These are phyloP conservation scores for Leptographium wingfieldii DNA, from an alignment of 2,329 filamentous ascomycete species.

Conservation along the genomic window DNA sequence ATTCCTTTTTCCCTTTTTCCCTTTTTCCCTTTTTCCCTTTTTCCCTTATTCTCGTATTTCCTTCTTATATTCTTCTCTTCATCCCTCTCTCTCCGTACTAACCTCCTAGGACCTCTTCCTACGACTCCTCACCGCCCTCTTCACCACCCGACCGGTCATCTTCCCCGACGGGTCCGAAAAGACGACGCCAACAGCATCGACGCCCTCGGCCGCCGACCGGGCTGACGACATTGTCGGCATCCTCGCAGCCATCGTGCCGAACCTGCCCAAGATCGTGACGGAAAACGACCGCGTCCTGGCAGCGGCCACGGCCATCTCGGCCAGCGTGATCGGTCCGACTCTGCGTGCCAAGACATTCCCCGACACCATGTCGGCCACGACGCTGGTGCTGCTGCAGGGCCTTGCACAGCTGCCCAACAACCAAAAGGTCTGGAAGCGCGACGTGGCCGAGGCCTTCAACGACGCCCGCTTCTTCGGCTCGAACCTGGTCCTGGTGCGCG, in stretches of 20 bases:
- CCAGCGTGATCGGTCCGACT: conserved; percentile 68
- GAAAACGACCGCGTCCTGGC: conserved; percentile 73
- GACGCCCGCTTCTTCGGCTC: conserved; percentile 76
- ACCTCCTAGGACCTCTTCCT: conserved; percentile 61
- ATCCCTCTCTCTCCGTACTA: neutral
- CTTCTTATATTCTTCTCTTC: neutral
- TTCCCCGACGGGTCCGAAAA: conserved; percentile 38
- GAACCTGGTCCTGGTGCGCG: conserved; percentile 49
- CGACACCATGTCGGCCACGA: conserved; percentile 61
- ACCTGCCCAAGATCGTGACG: conserved; percentile 68
- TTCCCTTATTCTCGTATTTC: neutral
- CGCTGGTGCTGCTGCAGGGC: conserved; percentile 62
- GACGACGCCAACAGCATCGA: conserved; percentile 5
- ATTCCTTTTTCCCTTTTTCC: neutral
- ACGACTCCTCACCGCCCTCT: conserved; percentile 79
- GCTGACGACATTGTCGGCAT: conserved; percentile 70
- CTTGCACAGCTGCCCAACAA: conserved; percentile 66
- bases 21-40: neutral
- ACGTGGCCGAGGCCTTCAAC: conserved; percentile 83
- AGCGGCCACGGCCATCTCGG: conserved; percentile 69
- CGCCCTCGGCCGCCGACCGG: conserved; percentile 27
- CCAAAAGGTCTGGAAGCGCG: conserved; percentile 86
- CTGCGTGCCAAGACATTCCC: conserved; percentile 80
- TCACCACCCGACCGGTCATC: conserved; percentile 73
- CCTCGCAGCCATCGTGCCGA: conserved; percentile 65